Evolutionary conservation across 1,284 basidiomycete species (phyloP), one percentile per base, ranked within the genome.

Genomic region (Calocybe gambosa): DNA sequence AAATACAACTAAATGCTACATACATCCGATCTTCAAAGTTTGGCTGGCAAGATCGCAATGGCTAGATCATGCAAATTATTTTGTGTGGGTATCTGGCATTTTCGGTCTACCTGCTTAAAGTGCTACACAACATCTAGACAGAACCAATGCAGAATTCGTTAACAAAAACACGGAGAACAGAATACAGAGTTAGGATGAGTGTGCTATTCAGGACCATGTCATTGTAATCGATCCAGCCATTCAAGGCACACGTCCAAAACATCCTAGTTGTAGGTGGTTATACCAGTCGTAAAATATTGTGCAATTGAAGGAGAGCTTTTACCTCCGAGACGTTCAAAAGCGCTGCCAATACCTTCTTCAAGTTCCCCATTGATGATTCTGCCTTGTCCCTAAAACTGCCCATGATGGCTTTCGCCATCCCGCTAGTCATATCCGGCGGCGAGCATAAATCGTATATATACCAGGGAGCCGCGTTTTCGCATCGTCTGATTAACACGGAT

Each of bases 291-390:
- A 29, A 13, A 29, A 13, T 3, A 29, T 23, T 23, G 28, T 29
- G 28, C 4, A 29, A 29, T 29, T n/a, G n/a, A n/a, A 7, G 7
- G 21, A n/a, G 9, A 40, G 16, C 40, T 61, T 66, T 57, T 57
- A 79, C 78, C 39, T 69, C 62, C 10, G 66, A 61, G 28, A 75
- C 51, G 13, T 59, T 64, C 41, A 78, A 53, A 19, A 72, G 52
- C 5, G 66, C 68, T 45, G 63, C 63, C 31, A 81, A 58, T 45
- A 80, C 78, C 45, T 65, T 54, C 45, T 71, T 55, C 28, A 79
- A 70, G 15, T 63, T 9, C 47, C 46, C 3, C 28, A 47, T 15
- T 42, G 20, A 36, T 8, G n/a, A 3, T 34, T 34, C 31, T 34
- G 31, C 31, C n/a, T n/a, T 34, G 3, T 34, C 31, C 3, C 13